Base-by-base conservation (phyloP, 1,139 yeast species). In the Suhomyces bribrorum region DNA sequence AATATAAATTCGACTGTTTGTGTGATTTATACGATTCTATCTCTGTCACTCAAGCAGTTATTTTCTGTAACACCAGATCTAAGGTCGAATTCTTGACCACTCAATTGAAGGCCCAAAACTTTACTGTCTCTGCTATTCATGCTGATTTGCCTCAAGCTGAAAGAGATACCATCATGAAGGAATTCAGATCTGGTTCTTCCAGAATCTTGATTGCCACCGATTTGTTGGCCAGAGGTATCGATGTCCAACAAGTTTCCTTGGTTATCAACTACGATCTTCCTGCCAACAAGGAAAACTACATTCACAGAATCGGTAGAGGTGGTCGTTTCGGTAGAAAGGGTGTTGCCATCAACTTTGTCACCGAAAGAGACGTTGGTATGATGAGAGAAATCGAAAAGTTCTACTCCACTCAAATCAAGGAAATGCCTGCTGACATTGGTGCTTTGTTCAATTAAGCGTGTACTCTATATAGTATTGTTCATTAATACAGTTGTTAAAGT, bases 321-420 rank as follows among this genome's bases (percentile, higher is more conserved):
- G 98, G 98, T 78, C 92, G 98, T 79, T 92, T 92, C 79, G 98
- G 98, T 79, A 84, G 98, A 76, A 92, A 92, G 83, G 98, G 98
- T 84, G 96, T 90, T 65, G 97, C 98, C 61, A 89, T 92, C 80
- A 92, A 92, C 83, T 86, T 92, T 59, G 95, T 90, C 66, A 89
- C 97, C 54, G 81, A 78, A 60, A 83, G 84, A 56, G 97, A 92
- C 66, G 88, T 89, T 64, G 84, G 83, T 62, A 86, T 86, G 77
- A 82, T 94, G 85, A 86, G 96, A 77, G 97, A 90, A 75, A 86
- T 92, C 60, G 98, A 94, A 78, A 88, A 80, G 75, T 92, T 89
- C 84, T 92, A 94, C 86, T 85, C 95, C 56, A 92, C 97, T 59
- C 97, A 89, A 79, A 89, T 92, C 60, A 94, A 84, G 64, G 98